Evolutionary conservation across 352 stramenopile species (phyloP).

Genomic region (Phytophthora pluvialis): DNA sequence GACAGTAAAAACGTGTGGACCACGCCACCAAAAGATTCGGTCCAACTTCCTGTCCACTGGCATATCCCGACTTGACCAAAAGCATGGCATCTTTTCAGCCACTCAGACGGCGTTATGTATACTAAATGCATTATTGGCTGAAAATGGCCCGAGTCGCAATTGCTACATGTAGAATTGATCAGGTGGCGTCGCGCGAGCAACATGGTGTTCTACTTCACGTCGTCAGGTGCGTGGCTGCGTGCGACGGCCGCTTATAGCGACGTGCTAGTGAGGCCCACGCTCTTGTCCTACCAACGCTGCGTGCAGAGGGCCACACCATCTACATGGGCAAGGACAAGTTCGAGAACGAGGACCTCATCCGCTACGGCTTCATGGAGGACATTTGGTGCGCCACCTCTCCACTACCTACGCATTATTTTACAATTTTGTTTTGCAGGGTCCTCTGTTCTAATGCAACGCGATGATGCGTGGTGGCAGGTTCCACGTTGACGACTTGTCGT

Average conservation of each 20-base stretch:
- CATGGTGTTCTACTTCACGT: conserved; percentile 89
- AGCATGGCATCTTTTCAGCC: conserved; percentile 6
- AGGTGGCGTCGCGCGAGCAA: not conserved
- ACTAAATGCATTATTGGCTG: conserved; percentile 27
- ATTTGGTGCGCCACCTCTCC: conserved; percentile 72
- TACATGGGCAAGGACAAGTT: conserved; percentile 99
- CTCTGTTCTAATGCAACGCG: not conserved
- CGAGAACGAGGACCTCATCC: conserved; percentile 99
- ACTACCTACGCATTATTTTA: not conserved
- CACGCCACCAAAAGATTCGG: conserved; percentile 19
- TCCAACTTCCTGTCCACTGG: not conserved
- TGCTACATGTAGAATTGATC: not conserved
- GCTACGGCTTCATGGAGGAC: conserved; percentile 96
- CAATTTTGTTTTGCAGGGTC: not conserved
- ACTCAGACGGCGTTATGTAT: not conserved
- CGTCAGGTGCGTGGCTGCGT: conserved; percentile 58
- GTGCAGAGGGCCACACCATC: conserved; percentile 88
- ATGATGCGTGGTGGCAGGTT: conserved; percentile 68
- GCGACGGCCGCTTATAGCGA: not conserved
- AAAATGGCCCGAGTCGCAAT: conserved; percentile 8
- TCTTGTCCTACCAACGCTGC: not conserved
- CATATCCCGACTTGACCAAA: not conserved
- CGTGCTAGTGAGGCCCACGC: not conserved
- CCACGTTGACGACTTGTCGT: conserved; percentile 98
- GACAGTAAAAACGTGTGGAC: conserved; percentile 20